Conservation (phyloP, 805 yeast genomes). For the Yarrowia divulgata region DNA sequence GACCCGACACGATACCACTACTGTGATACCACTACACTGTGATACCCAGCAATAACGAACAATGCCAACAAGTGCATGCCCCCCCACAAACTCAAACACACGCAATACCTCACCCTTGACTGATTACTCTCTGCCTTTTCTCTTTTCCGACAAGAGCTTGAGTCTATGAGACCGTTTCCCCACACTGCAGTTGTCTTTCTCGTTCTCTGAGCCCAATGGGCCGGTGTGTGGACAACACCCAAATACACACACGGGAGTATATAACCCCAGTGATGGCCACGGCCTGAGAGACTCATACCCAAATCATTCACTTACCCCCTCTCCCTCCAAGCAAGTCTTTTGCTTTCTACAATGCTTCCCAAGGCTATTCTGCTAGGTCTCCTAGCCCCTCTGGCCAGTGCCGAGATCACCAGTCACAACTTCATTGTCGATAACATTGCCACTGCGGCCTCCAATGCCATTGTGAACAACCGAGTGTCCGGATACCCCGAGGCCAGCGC, state of each 20-base stretch:
- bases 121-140: background rate
- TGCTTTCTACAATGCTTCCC: constrained; percentile 9
- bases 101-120: constrained; percentile 5
- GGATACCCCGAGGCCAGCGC: constrained; percentile 11
- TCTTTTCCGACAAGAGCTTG: constrained; percentile 11
- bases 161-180: constrained; percentile 12
- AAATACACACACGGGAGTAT: background rate
- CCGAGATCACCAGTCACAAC: background rate
- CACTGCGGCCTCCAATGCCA: background rate
- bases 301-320: background rate
- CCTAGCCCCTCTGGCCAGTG: constrained; percentile 1
- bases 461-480: constrained; percentile 15
- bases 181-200: background rate
- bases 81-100: constrained; percentile 11
- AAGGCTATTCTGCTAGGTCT: constrained; percentile 8
- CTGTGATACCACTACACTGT: background rate
- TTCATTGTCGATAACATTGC: constrained; percentile 16
- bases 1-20: too few relatives aligned
- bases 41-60: background rate
- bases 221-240: background rate
- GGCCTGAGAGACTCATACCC: background rate
- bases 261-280: constrained; percentile 3
- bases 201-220: background rate
- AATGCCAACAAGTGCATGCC: background rate
- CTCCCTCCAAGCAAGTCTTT: background rate